Conservation (phyloP, 345 rosid genomes). For the Salix exigua region DNA sequence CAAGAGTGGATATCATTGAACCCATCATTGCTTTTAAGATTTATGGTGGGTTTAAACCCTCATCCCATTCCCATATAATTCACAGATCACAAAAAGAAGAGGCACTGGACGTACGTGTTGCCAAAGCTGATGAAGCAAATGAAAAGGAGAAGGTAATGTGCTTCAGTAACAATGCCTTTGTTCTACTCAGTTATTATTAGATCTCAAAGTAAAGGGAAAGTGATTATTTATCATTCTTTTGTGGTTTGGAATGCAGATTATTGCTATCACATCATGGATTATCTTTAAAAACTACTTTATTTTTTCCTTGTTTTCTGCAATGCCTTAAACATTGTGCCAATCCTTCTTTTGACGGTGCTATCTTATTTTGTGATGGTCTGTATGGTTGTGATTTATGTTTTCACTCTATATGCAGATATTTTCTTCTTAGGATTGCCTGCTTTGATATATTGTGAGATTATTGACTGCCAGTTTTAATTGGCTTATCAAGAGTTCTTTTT, state of each 20-base stretch:
- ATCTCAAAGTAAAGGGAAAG: neutral
- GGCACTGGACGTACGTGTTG: slow-evolving; percentile 75
- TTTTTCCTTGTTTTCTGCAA: neutral
- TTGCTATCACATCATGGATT: neutral
- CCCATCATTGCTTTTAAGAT: neutral
- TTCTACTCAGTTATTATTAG: neutral
- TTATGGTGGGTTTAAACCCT: neutral
- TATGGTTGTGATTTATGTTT: neutral
- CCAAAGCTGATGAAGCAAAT: slow-evolving; percentile 72
- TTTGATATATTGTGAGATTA: neutral
- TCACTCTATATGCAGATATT: neutral
- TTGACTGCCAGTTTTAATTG: neutral
- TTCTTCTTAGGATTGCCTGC: neutral
- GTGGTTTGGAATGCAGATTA: too few species aligned
- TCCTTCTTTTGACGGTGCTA: neutral
- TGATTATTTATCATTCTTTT: neutral
- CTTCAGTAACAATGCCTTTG: neutral
- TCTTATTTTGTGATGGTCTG: neutral
- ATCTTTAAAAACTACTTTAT: neutral
- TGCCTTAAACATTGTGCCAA: neutral
- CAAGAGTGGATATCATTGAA: neutral
- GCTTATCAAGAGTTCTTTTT: neutral
- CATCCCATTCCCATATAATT: slow-evolving; percentile 1
- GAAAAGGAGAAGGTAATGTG: slow-evolving; percentile 71
- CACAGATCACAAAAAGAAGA: slow-evolving; percentile 76